A percentile compares a stretch with the other conserved stretches of the same genome.
These are phyloP conservation scores for Postia placenta DNA, from an alignment of 768 basidiomycete genomes.

Conservation along the genomic window DNA sequence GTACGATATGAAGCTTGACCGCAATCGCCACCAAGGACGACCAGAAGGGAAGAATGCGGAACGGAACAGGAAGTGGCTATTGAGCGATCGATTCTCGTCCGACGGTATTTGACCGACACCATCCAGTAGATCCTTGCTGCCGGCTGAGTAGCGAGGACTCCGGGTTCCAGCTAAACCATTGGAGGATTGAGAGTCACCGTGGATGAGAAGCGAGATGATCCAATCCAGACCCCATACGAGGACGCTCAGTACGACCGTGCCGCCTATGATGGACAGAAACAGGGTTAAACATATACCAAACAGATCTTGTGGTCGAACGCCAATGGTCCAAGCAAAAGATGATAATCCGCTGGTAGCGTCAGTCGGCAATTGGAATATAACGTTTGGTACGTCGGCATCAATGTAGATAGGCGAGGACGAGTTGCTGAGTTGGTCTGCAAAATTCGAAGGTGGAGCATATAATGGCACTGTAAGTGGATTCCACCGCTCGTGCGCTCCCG, in stretches of 20 bases:
- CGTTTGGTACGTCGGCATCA: conserved; percentile 59
- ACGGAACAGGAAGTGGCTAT: conserved; percentile 34
- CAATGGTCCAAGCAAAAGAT: conserved; percentile 81
- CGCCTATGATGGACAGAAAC: conserved; percentile 75
- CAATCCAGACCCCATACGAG: conserved; percentile 72
- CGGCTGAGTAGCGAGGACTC: conserved; percentile 35
- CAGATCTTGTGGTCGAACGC: conserved; percentile 75
- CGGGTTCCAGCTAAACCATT: conserved; percentile 24
- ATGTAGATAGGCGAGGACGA: conserved; percentile 72
- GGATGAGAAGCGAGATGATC: conserved; percentile 32
- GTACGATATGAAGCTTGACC: conserved; percentile 66
- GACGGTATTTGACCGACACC: conserved; percentile 16
- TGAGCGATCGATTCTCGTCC: conserved; percentile 48
- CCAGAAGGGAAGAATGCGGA: conserved; percentile 30
- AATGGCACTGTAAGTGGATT: conserved; percentile 52
- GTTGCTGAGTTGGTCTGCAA: conserved; percentile 68
- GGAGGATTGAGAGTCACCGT: conserved; percentile 23
- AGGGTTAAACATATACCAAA: conserved; percentile 78
- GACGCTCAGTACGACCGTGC: conserved; percentile 61
- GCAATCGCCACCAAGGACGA: conserved; percentile 42
- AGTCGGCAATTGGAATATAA: conserved; percentile 63
- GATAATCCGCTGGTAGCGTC: conserved; percentile 64
- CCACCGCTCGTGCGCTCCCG: conserved; percentile 49
- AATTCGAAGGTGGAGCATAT: conserved; percentile 64
- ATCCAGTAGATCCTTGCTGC: conserved; percentile 49